Evolutionary conservation across 73 alveolate genomes (phyloP).

Genomic region (Halteria grandinella): DNA sequence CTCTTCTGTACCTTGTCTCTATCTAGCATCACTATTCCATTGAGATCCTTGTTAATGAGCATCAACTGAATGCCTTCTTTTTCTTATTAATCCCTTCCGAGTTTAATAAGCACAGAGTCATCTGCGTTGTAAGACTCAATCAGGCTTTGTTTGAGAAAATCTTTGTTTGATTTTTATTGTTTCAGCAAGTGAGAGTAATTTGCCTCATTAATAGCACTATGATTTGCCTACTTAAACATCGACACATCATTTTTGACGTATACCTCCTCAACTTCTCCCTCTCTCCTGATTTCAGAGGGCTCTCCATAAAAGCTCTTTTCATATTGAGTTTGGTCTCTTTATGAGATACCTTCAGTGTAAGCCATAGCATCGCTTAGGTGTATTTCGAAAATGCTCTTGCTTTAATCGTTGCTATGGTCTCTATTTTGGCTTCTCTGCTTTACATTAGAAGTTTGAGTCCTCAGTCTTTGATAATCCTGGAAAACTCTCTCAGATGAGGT

Average conservation of each 20-base stretch:
- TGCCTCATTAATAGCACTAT: not conserved
- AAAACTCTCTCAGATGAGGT: constrained; percentile 31
- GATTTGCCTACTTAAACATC: constrained; percentile 4
- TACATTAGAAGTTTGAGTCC: constrained; percentile 9
- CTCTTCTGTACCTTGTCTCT: not conserved
- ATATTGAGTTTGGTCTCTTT: constrained; percentile 14
- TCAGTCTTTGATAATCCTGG: constrained; percentile 15
- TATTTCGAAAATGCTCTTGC: constrained; percentile 26
- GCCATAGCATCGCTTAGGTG: constrained; percentile 7
- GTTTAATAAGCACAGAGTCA: not conserved
- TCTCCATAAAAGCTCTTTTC: not conserved
- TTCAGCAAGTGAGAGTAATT: no score
- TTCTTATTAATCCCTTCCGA: not conserved
- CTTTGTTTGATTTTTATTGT: no score
- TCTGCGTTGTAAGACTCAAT: not conserved
- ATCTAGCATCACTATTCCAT: constrained; percentile 19
- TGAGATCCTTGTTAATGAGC: not conserved
- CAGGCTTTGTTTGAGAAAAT: not conserved
- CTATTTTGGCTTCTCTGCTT: not conserved
- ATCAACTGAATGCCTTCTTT: not conserved
- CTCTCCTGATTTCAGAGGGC: not conserved
- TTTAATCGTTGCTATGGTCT: not conserved
- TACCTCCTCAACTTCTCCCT: constrained; percentile 1
- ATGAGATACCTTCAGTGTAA: not conserved
- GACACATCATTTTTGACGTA: constrained; percentile 32